These are phyloP conservation scores for Luffa acutangula DNA, from an alignment of 306 rosid genomes.

Conservation along the genomic window DNA sequence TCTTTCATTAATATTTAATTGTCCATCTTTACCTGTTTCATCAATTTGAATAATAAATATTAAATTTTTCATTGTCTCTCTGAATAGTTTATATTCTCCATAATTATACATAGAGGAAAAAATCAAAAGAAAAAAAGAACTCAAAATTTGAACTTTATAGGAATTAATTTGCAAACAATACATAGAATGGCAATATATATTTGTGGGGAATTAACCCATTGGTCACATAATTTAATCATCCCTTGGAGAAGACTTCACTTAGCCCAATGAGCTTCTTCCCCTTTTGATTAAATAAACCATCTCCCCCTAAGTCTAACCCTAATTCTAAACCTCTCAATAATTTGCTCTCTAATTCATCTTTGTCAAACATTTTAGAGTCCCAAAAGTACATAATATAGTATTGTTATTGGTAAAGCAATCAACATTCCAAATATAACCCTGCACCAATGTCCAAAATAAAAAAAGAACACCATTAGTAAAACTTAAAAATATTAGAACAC, in stretches of 20 bases:
- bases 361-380: slow-evolving; percentile 16
- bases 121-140: not conserved
- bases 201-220: slow-evolving; percentile 1
- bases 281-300: slow-evolving; percentile 4
- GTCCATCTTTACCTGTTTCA: not conserved
- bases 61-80: not conserved
- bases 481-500: not conserved
- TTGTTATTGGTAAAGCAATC: slow-evolving; percentile 70
- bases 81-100: no score
- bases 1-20: not conserved
- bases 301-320: not conserved
- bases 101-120: no score
- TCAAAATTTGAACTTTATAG: not conserved
- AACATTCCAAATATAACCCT: slow-evolving; percentile 90
- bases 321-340: not conserved
- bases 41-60: not conserved
- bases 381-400: slow-evolving; percentile 67
- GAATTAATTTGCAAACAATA: not conserved
- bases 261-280: not conserved
- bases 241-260: not conserved
- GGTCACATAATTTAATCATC: not conserved
- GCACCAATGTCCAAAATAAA: slow-evolving; percentile 12
- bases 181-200: not conserved
- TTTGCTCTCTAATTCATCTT: not conserved
- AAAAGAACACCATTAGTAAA: not conserved